Conservation (phyloP, 805 yeast genomes). For the Starmerella davenportii region DNA sequence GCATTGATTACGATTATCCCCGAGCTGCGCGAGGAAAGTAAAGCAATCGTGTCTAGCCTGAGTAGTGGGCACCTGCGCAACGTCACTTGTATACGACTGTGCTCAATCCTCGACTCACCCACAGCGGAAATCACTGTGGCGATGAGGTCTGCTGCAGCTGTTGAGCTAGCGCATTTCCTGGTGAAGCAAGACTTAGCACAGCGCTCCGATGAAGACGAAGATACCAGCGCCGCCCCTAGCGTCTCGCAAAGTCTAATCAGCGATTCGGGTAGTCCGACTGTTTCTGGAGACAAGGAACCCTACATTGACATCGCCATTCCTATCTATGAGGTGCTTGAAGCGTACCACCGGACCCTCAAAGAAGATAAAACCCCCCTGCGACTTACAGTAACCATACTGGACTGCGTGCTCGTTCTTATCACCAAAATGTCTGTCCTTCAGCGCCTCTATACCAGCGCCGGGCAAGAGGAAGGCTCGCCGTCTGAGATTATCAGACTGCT, state of each 20-base stretch:
- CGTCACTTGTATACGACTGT: constrained; percentile 21
- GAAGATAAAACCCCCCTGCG: constrained; percentile 5
- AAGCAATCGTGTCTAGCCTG: constrained; percentile 27
- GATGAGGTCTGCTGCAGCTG: constrained; percentile 24
- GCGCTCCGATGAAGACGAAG: background rate
- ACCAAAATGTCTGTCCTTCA: constrained; percentile 1
- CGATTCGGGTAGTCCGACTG: background rate
- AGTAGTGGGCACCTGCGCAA: constrained; percentile 25
- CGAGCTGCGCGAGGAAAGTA: constrained; percentile 23
- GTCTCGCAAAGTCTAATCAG: background rate
- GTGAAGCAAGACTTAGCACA: constrained; percentile 1
- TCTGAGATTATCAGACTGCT: background rate
- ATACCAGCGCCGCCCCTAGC: background rate
- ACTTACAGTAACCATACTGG: constrained; percentile 4
- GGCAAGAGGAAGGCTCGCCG: constrained; percentile 2
- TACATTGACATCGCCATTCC: constrained; percentile 1
- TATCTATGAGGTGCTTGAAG: constrained; percentile 6
- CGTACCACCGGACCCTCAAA: constrained; percentile 3
- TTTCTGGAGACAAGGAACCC: background rate
- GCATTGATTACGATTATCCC: constrained; percentile 27
- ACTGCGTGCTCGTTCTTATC: constrained; percentile 5
- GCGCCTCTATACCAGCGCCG: constrained; percentile 1
- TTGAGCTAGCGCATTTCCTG: constrained; percentile 19
- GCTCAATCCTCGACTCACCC: constrained; percentile 19
- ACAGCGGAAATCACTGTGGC: constrained; percentile 18